Base-by-base conservation (phyloP, 2,329 filamentous ascomycete genomes). In the Fusarium sp. region DNA sequence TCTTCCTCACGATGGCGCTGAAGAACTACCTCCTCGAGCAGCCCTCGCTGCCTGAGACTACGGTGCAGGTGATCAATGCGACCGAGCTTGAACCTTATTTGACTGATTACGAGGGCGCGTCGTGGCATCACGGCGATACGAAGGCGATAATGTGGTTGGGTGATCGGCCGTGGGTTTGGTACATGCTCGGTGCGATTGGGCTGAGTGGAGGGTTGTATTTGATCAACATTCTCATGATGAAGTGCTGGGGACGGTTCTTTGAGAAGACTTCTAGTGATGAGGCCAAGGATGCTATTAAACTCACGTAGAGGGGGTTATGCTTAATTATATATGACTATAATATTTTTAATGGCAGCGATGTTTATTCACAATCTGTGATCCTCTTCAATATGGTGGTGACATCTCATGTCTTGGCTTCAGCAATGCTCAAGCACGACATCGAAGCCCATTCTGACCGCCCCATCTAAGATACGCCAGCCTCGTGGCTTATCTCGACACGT, bases 1-100 rank as follows among this genome's bases (percentile, higher is more conserved):
- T 95, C 35, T 95, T 94, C 83, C 82, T 95, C 50, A 93, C 90
- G 63, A 88, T 95, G 44, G 88, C 94, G 67, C 93, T 93, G 91
- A 90, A 93, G 78, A 90, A 94, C 80, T 95, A 93, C 81, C 90
- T 90, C 80, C 85, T 87, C 38, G 83, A 85, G 23, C 84, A 83
- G 47, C 86, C 82, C 16, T 71, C 71, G 4, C 68, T 81, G 52
- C 79, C 80, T 8, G 65, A 75, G 19, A 64, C 72, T 3, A 71
- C 76, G 4, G 62, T 82, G 9, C 71, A 77, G 52, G 80, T 82
- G 43, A 72, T 82, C 60, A 75, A 78, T 33, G 72, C 74, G 3
- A 74, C 73, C 2, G 62, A 73, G 28, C 58, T 80, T 40, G 53
- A 53, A n/a, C 74, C 78, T 6, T 80, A 83, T 61, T 80, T 85